These are phyloP conservation scores for Phialophora tarda DNA, from an alignment of 2,329 filamentous ascomycete genomes.

Conservation along the genomic window DNA sequence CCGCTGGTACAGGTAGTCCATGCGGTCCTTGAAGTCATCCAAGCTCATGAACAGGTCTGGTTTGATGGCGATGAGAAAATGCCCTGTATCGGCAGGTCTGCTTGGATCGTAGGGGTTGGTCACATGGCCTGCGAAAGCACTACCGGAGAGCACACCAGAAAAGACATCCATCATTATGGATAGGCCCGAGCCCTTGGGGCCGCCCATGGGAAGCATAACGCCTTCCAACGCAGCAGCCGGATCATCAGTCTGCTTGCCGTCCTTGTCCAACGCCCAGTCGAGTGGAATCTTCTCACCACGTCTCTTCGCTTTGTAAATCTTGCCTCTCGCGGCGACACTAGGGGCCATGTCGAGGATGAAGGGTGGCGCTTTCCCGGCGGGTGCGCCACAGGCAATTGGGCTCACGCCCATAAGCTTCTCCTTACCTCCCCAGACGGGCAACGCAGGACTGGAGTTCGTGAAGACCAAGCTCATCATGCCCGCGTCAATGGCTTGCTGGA, in stretches of 20 bases:
- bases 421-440: conserved; percentile 73
- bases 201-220: conserved; percentile 85
- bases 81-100: conserved; percentile 71
- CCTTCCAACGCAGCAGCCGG: conserved; percentile 72
- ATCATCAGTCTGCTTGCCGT: conserved; percentile 73
- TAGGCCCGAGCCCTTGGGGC: conserved; percentile 78
- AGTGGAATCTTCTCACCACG: conserved; percentile 51
- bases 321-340: conserved; percentile 52
- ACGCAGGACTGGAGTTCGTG: conserved; percentile 73
- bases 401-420: conserved; percentile 74
- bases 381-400: conserved; percentile 76
- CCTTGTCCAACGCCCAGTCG: conserved; percentile 75
- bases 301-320: conserved; percentile 53
- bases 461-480: conserved; percentile 73
- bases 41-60: conserved; percentile 75
- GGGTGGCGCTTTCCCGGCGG: conserved; percentile 61
- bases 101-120: conserved; percentile 76
- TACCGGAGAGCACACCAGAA: conserved; percentile 75
- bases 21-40: conserved; percentile 68
- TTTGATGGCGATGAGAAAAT: conserved; percentile 74
- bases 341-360: conserved; percentile 63
- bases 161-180: conserved; percentile 91
- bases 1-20: conserved; percentile 64
- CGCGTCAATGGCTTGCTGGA: conserved; percentile 75
- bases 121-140: conserved; percentile 78